Conservation (phyloP, 371 early-diverging fungal genomes). For the Dinochytrium kinnereticum region DNA sequence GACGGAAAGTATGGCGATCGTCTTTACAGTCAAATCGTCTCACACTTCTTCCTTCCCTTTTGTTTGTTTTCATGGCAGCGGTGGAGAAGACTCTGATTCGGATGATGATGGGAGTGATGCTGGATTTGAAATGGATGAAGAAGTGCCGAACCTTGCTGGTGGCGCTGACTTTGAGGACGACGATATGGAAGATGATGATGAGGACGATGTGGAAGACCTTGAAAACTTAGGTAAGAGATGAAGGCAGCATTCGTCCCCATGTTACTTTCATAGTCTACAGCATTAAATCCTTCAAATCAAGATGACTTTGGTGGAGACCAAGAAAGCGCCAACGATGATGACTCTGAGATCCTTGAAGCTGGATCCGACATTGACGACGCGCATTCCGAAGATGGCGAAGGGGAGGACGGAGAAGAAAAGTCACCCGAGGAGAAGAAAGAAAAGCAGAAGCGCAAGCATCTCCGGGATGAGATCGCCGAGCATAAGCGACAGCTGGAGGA, state of each 20-base stretch:
- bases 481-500: conserved; percentile 78
- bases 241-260: too few species aligned
- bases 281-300: too few species aligned
- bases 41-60: too few species aligned
- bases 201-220: conserved; percentile 41
- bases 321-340: conserved; percentile 39
- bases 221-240: conserved; percentile 13
- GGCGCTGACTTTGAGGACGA: conserved; percentile 27
- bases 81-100: not conserved
- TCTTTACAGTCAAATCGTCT: too few species aligned
- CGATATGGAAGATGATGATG: conserved; percentile 25
- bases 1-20: conserved; percentile 14
- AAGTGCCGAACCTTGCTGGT: conserved; percentile 33
- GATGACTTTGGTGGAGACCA: too few species aligned
- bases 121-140: conserved; percentile 18
- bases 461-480: conserved; percentile 60
- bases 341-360: conserved; percentile 29
- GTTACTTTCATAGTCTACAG: too few species aligned
- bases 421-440: conserved; percentile 12
- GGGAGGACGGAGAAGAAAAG: conserved; percentile 44
- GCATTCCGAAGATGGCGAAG: conserved; percentile 39
- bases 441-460: conserved; percentile 38
- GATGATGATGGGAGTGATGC: conserved; percentile 24
- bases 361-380: conserved; percentile 39
- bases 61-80: not conserved